A percentile compares a stretch with the other conserved stretches of the same genome.
Evolutionary conservation across 2,329 filamentous ascomycete genomes (phyloP).

Genomic region (Tolypocladium nubicola): DNA sequence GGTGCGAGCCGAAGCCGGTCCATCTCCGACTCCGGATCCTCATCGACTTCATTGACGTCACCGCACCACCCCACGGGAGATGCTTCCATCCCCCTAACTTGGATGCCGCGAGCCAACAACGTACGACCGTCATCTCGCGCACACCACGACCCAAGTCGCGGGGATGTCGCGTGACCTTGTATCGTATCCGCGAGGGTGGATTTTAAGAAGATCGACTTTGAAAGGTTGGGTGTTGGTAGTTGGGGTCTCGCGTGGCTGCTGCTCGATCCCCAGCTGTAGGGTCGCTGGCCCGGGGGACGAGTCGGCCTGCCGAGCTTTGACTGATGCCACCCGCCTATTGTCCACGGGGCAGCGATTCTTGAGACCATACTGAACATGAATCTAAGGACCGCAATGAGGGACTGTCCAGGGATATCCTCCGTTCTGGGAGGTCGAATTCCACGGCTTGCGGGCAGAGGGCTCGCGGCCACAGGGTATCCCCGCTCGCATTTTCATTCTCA

Average conservation of each 20-base stretch:
- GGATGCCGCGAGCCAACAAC: too few relatives aligned
- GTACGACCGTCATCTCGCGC: neutral
- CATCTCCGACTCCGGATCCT: neutral
- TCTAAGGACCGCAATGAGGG: neutral
- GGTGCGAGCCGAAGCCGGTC: neutral
- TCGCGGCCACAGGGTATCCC: neutral
- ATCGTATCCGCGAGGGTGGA: neutral
- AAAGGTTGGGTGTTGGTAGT: neutral
- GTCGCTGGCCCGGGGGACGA: neutral
- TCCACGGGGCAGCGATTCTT: neutral
- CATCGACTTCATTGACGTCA: too few relatives aligned
- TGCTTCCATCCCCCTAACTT: neutral
- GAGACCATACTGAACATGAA: neutral
- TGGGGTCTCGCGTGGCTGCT: neutral
- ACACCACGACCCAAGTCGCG: too few relatives aligned
- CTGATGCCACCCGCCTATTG: neutral
- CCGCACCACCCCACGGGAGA: too few relatives aligned
- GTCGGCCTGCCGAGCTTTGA: too few relatives aligned
- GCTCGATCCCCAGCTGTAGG: neutral
- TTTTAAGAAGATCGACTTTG: neutral
- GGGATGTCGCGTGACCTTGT: neutral
- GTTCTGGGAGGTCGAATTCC: neutral
- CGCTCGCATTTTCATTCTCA: neutral
- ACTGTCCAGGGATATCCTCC: neutral
- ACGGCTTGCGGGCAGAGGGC: neutral